Evolutionary conservation across 2,329 filamentous ascomycete genomes (phyloP).

Genomic region (Ceratocystis albifundus): DNA sequence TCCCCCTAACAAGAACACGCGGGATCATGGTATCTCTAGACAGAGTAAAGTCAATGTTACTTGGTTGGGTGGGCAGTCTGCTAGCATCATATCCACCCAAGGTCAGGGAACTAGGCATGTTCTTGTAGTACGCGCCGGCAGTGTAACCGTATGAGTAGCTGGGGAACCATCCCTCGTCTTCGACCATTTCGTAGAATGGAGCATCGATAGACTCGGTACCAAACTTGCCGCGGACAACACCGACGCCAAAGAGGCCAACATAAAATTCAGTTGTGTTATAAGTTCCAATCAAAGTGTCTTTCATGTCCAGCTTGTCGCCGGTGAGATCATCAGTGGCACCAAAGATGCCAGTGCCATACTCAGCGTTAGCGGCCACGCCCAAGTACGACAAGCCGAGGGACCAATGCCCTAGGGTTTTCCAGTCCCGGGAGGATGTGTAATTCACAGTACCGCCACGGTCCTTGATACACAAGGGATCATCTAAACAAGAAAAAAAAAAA

Average conservation of each 20-base stretch:
- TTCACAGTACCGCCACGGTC: conserved; percentile 51
- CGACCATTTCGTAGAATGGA: conserved; percentile 46
- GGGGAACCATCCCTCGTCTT: conserved; percentile 48
- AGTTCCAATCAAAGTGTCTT: conserved; percentile 38
- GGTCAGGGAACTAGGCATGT: conserved; percentile 45
- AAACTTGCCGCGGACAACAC: conserved; percentile 45
- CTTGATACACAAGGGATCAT: conserved; percentile 42
- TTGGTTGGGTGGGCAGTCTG: conserved; percentile 42
- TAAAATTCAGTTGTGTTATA: conserved; percentile 47
- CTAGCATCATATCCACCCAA: conserved; percentile 57
- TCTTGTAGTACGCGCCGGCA: conserved; percentile 56
- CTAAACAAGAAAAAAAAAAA: conserved; percentile 25
- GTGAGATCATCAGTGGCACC: conserved; percentile 33
- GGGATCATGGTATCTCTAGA: conserved; percentile 44
- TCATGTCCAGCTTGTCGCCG: conserved; percentile 33
- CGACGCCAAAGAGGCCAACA: conserved; percentile 45
- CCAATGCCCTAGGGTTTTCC: conserved; percentile 48
- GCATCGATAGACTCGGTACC: conserved; percentile 38
- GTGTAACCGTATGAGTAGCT: conserved; percentile 67
- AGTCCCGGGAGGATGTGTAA: conserved; percentile 42
- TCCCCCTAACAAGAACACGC: conserved; percentile 48
- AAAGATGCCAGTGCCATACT: conserved; percentile 49
- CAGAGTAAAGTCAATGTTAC: conserved; percentile 50
- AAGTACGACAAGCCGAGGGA: conserved; percentile 48
- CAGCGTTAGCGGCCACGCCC: conserved; percentile 48